These are phyloP conservation scores for Cryphonectria nitschkei DNA, from an alignment of 2,329 filamentous ascomycete species.

Conservation along the genomic window DNA sequence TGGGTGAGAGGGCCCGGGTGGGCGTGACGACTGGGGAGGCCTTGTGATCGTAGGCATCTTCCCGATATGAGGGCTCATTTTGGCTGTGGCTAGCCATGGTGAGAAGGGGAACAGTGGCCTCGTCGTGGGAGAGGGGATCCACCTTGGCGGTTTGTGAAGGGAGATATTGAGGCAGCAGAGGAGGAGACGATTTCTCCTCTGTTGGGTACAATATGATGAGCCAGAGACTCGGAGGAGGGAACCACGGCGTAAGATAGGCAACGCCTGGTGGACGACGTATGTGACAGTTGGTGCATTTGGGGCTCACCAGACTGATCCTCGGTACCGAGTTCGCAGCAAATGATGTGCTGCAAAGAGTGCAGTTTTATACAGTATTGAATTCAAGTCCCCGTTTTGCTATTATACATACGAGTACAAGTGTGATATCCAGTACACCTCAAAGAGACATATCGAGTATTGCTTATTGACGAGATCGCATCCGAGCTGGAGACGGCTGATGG, in stretches of 20 bases:
- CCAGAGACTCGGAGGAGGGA: background rate
- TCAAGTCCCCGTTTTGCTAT: background rate
- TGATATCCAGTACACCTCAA: background rate
- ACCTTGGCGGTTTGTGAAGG: constrained; percentile 13
- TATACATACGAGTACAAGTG: background rate
- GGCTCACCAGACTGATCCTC: background rate
- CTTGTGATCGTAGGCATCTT: constrained; percentile 20
- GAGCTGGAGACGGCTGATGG: background rate
- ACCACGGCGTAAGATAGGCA: background rate
- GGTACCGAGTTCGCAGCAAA: background rate
- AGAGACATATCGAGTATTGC: background rate
- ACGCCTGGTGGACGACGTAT: background rate
- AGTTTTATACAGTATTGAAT: background rate
- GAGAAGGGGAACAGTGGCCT: constrained; percentile 23
- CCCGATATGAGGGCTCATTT: background rate
- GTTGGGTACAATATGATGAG: background rate
- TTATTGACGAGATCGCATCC: background rate
- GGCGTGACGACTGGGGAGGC: constrained; percentile 8
- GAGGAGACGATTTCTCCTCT: background rate
- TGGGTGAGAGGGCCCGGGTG: constrained; percentile 4
- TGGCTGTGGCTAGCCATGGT: constrained; percentile 20
- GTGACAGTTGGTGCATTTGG: background rate
- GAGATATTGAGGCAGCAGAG: background rate
- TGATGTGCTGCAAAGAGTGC: background rate
- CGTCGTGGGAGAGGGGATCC: constrained; percentile 20